phyloP scores from a whole-genome alignment of 495 filamentous ascomycete species.

The Amniculicola lignicola region DNA sequence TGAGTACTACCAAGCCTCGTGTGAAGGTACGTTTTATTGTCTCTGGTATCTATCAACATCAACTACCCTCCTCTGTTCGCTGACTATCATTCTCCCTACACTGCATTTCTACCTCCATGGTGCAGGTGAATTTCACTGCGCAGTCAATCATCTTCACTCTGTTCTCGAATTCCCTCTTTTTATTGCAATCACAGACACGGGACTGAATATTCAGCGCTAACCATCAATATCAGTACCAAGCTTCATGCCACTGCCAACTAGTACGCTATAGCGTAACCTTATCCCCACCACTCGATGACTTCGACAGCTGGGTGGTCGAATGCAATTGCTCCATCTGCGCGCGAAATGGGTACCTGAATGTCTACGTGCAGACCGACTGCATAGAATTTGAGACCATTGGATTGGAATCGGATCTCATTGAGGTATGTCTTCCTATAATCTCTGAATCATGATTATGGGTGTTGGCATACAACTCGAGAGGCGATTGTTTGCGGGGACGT shows the following conservation, averaged over 20 bases:
- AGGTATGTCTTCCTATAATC: slow-evolving; percentile 13
- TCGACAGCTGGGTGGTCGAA: slow-evolving; percentile 33
- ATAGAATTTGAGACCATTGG: slow-evolving; percentile 31
- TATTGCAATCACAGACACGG: too few species aligned
- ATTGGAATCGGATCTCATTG: slow-evolving; percentile 14
- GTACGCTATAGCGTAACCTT: slow-evolving; percentile 34
- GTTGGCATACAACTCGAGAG: too few species aligned
- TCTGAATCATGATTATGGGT: too few species aligned
- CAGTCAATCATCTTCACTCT: too few species aligned
- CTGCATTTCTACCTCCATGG: too few species aligned
- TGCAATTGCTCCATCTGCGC: slow-evolving; percentile 48
- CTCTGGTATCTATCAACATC: too few species aligned
- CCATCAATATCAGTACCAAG: slow-evolving; percentile 34
- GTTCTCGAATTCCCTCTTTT: too few species aligned
- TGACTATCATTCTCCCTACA: not conserved
- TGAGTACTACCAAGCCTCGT: not conserved
- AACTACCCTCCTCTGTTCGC: not conserved
- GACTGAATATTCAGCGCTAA: not conserved
- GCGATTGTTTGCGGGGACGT: too few species aligned
- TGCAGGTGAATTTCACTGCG: too few species aligned
- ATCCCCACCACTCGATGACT: slow-evolving; percentile 36
- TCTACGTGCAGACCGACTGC: slow-evolving; percentile 40
- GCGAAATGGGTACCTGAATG: slow-evolving; percentile 45
- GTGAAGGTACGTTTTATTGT: slow-evolving; percentile 14
- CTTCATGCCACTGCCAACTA: slow-evolving; percentile 29